phyloP scores from a whole-genome alignment of 495 filamentous ascomycete species.

The Neurospora tetrasperma region DNA sequence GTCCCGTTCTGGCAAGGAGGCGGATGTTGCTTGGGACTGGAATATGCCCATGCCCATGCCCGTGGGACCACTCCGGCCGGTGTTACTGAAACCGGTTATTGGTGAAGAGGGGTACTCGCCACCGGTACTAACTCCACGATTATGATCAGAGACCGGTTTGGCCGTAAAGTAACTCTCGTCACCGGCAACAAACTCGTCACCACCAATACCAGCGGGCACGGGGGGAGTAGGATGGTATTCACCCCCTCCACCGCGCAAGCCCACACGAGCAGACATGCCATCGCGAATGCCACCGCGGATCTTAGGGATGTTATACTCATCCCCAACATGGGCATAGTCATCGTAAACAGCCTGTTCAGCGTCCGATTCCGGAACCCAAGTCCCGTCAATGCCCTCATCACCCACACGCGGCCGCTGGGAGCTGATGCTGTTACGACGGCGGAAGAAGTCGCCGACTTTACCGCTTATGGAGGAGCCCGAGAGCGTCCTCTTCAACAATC shows the following conservation, averaged over 20 bases:
- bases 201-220: background rate
- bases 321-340: slow-evolving; percentile 2
- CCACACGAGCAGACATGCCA: slow-evolving; percentile 10
- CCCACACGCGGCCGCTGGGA: slow-evolving; percentile 21
- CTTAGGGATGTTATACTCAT: slow-evolving; percentile 2
- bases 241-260: slow-evolving; percentile 27
- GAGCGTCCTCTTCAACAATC: slow-evolving; percentile 49
- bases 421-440: slow-evolving; percentile 39
- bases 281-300: background rate
- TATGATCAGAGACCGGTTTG: slow-evolving; percentile 17
- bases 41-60: slow-evolving; percentile 6
- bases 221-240: slow-evolving; percentile 9
- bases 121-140: background rate
- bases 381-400: slow-evolving; percentile 42
- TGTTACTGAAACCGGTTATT: slow-evolving; percentile 9
- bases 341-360: slow-evolving; percentile 21
- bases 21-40: background rate
- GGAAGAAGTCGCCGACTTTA: slow-evolving; percentile 38
- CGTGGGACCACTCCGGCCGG: background rate
- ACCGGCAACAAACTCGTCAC: slow-evolving; percentile 27
- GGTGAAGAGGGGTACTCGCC: slow-evolving; percentile 1
- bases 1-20: slow-evolving; percentile 4
- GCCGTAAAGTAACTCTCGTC: slow-evolving; percentile 37
- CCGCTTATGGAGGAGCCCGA: slow-evolving; percentile 19
- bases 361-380: slow-evolving; percentile 32